Evolutionary conservation across 2,329 filamentous ascomycete species (phyloP).

Genomic region (Leptodontidium sp.): DNA sequence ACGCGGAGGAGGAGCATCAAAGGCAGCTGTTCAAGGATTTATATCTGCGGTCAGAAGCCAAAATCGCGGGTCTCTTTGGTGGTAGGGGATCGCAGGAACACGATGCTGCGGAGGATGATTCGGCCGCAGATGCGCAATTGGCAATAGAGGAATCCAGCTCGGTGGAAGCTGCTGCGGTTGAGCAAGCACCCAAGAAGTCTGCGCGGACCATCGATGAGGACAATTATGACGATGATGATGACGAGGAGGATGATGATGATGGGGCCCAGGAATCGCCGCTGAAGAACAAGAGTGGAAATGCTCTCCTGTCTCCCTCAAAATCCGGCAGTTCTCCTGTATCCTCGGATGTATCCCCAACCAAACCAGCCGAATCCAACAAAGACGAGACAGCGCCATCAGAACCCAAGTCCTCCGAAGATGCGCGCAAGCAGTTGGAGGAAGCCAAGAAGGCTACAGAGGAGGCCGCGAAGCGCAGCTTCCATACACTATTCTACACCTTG

Average conservation of each 20-base stretch:
- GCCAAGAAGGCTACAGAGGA: slow-evolving; percentile 91
- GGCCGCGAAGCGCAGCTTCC: slow-evolving; percentile 87
- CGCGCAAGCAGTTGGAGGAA: slow-evolving; percentile 91
- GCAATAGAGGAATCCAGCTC: slow-evolving; percentile 61
- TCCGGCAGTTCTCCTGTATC: slow-evolving; percentile 72
- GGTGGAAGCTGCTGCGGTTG: slow-evolving; percentile 54
- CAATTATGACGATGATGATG: slow-evolving; percentile 88
- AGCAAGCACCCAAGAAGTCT: slow-evolving; percentile 70
- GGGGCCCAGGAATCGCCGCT: slow-evolving; percentile 59
- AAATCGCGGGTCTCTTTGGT: slow-evolving; percentile 79
- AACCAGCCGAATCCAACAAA: slow-evolving; percentile 62
- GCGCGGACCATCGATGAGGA: slow-evolving; percentile 84
- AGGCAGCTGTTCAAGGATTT: slow-evolving; percentile 78
- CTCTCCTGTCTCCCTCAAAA: slow-evolving; percentile 73
- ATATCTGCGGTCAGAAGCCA: slow-evolving; percentile 79
- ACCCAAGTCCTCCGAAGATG: slow-evolving; percentile 81
- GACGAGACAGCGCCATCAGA: slow-evolving; percentile 58
- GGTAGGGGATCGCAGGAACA: slow-evolving; percentile 45
- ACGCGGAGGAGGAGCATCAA: slow-evolving; percentile 73
- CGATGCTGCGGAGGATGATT: slow-evolving; percentile 41
- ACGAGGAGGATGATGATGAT: slow-evolving; percentile 74
- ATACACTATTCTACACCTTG: slow-evolving; percentile 92
- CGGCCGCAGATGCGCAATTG: slow-evolving; percentile 47
- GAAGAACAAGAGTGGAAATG: slow-evolving; percentile 58
- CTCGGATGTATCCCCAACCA: slow-evolving; percentile 57